phyloP scores from a whole-genome alignment of 2,329 filamentous ascomycete species.

The Talaromyces sp. region DNA sequence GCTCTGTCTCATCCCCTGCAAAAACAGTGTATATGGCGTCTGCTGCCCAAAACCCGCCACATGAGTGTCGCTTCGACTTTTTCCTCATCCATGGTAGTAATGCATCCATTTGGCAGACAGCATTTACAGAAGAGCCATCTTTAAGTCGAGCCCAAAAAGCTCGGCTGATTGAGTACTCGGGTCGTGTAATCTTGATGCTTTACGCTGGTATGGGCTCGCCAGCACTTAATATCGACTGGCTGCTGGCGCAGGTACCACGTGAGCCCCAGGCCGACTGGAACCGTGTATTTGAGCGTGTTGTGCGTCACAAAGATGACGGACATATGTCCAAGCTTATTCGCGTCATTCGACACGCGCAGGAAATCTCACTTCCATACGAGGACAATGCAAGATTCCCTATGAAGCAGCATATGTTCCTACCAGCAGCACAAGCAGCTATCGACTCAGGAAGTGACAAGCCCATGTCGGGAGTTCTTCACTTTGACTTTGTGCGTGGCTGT shows the following conservation, averaged over 20 bases:
- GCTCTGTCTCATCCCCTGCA: not conserved
- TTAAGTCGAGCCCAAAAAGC: not conserved
- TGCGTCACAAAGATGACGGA: conserved; percentile 3
- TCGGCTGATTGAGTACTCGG: conserved; percentile 2
- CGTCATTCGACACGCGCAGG: not conserved
- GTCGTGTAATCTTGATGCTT: conserved; percentile 1
- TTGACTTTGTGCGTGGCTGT: conserved; percentile 2
- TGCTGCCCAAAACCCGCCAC: conserved; percentile 1
- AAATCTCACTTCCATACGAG: conserved; percentile 1
- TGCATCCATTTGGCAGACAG: not conserved
- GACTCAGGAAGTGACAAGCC: not conserved
- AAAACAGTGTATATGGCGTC: conserved; percentile 1
- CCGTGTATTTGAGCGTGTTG: not conserved
- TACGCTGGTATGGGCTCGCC: conserved; percentile 2
- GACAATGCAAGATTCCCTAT: not conserved
- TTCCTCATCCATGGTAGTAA: conserved; percentile 3
- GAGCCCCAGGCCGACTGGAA: not conserved
- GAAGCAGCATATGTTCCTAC: conserved; percentile 4
- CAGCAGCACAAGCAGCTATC: not conserved
- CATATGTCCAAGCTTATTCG: conserved; percentile 7
- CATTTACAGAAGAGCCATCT: conserved; percentile 1
- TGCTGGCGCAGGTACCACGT: not conserved
- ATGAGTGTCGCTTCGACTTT: conserved; percentile 1
- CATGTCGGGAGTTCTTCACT: conserved; percentile 1
- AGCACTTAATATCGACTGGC: not conserved